A percentile compares a stretch with the other conserved stretches of the same genome.
Conservation (phyloP, 2,329 filamentous ascomycete species). For the Ophiostoma himal-ulmi region DNA sequence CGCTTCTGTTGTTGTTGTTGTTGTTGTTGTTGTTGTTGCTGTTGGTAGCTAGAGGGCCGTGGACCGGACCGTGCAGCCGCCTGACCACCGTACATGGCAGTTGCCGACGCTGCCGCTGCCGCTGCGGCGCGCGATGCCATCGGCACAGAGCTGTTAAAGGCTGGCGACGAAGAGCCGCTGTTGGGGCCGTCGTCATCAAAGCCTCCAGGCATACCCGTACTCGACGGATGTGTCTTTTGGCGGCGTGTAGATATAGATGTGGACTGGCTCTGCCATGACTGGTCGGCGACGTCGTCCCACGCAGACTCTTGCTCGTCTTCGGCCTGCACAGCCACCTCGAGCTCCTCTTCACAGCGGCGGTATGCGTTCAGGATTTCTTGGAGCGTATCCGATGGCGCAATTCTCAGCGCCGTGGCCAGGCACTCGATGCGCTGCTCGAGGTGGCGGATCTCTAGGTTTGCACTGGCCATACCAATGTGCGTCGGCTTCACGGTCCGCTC, state of each 20-base stretch:
- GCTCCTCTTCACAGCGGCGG: constrained; percentile 71
- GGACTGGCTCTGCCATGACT: constrained; percentile 37
- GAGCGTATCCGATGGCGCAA: constrained; percentile 63
- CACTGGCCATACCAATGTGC: constrained; percentile 54
- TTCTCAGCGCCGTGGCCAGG: constrained; percentile 65
- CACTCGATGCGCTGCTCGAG: constrained; percentile 78
- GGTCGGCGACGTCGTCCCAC: constrained; percentile 62
- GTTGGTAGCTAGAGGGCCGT: background rate
- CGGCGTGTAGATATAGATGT: background rate
- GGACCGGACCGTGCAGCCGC: constrained; percentile 28
- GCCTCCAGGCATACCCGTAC: constrained; percentile 44
- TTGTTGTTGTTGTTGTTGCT: constrained; percentile 18
- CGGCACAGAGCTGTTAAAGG: constrained; percentile 15
- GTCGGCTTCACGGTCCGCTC: constrained; percentile 49
- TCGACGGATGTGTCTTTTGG: background rate
- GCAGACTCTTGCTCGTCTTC: constrained; percentile 64
- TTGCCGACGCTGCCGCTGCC: constrained; percentile 30
- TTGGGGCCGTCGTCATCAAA: constrained; percentile 37
- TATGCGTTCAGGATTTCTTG: constrained; percentile 71
- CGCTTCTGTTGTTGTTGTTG: constrained; percentile 19
- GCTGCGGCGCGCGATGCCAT: constrained; percentile 21
- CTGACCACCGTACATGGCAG: constrained; percentile 22
- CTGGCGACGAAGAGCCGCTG: background rate
- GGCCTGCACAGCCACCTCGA: constrained; percentile 58
- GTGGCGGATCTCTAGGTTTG: constrained; percentile 60